A percentile compares a stretch with the other conserved stretches of the same genome.
These are phyloP conservation scores for Trichoderma koningii DNA, from an alignment of 2,329 filamentous ascomycete species.

Conservation along the genomic window DNA sequence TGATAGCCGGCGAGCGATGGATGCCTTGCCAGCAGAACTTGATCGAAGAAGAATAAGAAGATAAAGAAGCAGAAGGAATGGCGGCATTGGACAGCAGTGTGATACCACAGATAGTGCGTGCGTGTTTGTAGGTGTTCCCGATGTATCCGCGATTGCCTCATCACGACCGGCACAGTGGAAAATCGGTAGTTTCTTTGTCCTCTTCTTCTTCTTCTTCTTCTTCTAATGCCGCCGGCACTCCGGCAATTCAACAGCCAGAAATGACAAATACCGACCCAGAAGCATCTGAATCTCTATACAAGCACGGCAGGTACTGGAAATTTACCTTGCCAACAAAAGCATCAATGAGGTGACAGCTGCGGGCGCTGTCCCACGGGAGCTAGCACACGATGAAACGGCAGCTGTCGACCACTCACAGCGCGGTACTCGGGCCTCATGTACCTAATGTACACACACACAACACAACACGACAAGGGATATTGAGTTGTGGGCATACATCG, in stretches of 20 bases:
- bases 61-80: neutral
- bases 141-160: constrained; percentile 19
- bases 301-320: too few relatives aligned
- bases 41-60: too few relatives aligned
- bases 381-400: constrained; percentile 11
- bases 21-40: constrained; percentile 1
- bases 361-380: constrained; percentile 10
- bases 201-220: neutral
- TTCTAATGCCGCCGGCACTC: neutral
- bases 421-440: too few relatives aligned
- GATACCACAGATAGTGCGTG: neutral
- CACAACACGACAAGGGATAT: neutral
- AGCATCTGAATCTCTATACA: too few relatives aligned
- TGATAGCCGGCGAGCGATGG: neutral
- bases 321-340: too few relatives aligned
- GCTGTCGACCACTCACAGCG: neutral
- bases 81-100: neutral
- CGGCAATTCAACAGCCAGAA: neutral
- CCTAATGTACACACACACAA: neutral
- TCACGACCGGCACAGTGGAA: neutral
- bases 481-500: neutral
- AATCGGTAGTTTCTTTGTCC: neutral
- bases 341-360: neutral
- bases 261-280: constrained; percentile 4
- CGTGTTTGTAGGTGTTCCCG: neutral